phyloP scores from a whole-genome alignment of 768 basidiomycete genomes.

The Hysterangium stoloniferum region DNA sequence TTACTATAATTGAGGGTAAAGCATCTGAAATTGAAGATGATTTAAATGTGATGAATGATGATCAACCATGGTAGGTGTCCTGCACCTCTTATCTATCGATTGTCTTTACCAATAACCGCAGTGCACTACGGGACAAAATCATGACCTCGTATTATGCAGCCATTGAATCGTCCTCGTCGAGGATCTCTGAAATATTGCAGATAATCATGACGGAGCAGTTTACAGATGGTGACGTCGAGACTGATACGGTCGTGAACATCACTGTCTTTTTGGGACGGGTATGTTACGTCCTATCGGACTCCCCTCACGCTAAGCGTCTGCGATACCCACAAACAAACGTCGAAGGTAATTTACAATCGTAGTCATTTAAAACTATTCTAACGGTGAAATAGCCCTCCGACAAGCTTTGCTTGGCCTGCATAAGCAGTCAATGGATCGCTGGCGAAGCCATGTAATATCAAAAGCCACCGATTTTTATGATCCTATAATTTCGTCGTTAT shows the following conservation, averaged over 20 bases:
- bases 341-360: constrained; percentile 26
- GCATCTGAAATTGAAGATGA: constrained; percentile 54
- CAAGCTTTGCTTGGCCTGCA: constrained; percentile 34
- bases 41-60: constrained; percentile 39
- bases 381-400: constrained; percentile 40
- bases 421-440: constrained; percentile 40
- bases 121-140: constrained; percentile 37
- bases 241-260: constrained; percentile 25
- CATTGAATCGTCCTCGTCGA: constrained; percentile 39
- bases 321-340: constrained; percentile 15
- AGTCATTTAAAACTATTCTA: constrained; percentile 2
- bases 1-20: constrained; percentile 52
- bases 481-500: neutral
- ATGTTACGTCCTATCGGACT: constrained; percentile 39
- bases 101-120: constrained; percentile 15
- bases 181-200: constrained; percentile 36
- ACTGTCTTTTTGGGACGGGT: constrained; percentile 41
- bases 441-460: constrained; percentile 41
- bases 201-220: constrained; percentile 23
- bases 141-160: constrained; percentile 40
- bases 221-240: constrained; percentile 16
- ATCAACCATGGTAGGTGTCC: constrained; percentile 35
- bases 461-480: constrained; percentile 11
- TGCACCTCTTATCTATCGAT: no score
- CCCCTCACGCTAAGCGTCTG: constrained; percentile 30